These are phyloP conservation scores for Dionaea muscipula DNA, from an alignment of 179 eudicot genomes.

Conservation along the genomic window DNA sequence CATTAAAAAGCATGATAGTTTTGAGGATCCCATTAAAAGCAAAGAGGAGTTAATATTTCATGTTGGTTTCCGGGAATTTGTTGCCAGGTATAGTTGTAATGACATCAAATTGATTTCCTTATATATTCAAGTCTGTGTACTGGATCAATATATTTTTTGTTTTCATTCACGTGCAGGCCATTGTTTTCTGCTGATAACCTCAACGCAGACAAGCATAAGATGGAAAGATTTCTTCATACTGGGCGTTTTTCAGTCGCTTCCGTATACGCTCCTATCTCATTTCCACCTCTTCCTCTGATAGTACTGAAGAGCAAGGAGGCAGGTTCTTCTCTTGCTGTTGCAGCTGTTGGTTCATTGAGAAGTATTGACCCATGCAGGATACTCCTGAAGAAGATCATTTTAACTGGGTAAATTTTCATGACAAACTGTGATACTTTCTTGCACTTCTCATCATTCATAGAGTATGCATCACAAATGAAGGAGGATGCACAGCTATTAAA, in stretches of 20 bases:
- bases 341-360: constrained; percentile 76
- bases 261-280: constrained; percentile 79
- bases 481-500: too few species aligned
- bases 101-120: neutral
- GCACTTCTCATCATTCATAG: too few species aligned
- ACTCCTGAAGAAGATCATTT: constrained; percentile 64
- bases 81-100: constrained; percentile 41
- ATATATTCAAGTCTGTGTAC: neutral
- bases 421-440: too few species aligned
- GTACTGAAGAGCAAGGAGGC: constrained; percentile 45
- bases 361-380: constrained; percentile 83
- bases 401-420: constrained; percentile 58
- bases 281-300: constrained; percentile 69
- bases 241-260: constrained; percentile 85
- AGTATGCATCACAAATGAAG: too few species aligned
- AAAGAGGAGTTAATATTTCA: constrained; percentile 85
- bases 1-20: constrained; percentile 75
- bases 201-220: constrained; percentile 78
- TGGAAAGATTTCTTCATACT: constrained; percentile 95
- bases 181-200: constrained; percentile 68
- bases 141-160: neutral
- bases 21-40: constrained; percentile 67
- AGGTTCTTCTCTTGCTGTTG: constrained; percentile 40
- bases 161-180: constrained; percentile 44
- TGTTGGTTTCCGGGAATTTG: constrained; percentile 89